A percentile compares a stretch with the other conserved stretches of the same genome.
Evolutionary conservation across 1,139 yeast genomes (phyloP).

Genomic region (Kodamaea alishanica): DNA sequence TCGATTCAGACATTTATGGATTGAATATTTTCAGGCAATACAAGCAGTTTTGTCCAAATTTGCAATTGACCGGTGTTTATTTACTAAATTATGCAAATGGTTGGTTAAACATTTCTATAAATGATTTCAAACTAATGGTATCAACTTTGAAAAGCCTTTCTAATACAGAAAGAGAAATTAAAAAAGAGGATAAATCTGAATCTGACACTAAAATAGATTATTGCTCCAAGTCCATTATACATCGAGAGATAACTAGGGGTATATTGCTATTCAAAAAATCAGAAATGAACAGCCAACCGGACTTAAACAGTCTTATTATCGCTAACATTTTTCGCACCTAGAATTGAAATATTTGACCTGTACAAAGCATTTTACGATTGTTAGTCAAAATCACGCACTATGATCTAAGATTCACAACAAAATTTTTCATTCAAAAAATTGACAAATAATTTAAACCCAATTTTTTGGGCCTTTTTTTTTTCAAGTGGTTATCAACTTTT

Average conservation of each 20-base stretch:
- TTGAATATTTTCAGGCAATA: conserved; percentile 50
- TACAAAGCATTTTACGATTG: too few relatives aligned
- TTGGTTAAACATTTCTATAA: conserved; percentile 28
- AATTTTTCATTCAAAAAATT: too few relatives aligned
- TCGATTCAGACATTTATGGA: conserved; percentile 70
- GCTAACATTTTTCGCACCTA: too few relatives aligned
- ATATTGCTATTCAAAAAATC: conserved; percentile 52
- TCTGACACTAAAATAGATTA: background rate
- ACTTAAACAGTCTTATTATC: conserved; percentile 2
- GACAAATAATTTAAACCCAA: too few relatives aligned
- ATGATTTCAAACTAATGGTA: conserved; percentile 36
- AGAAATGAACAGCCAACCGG: conserved; percentile 44
- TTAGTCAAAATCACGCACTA: too few relatives aligned
- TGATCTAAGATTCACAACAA: too few relatives aligned
- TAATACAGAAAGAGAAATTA: too few relatives aligned
- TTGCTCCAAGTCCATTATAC: conserved; percentile 16
- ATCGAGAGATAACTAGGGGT: conserved; percentile 52
- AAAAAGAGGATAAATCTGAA: conserved; percentile 2
- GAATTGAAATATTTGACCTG: too few relatives aligned
- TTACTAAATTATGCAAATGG: conserved; percentile 37
- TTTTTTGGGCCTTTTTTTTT: too few relatives aligned
- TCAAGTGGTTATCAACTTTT: too few relatives aligned
- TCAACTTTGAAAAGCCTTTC: background rate
- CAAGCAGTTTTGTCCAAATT: conserved; percentile 12
- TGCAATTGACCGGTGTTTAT: conserved; percentile 8